Percentiles rank a stretch among this genome's conserved stretches.
These are phyloP conservation scores for Diaporthe humulicola DNA, from an alignment of 2,329 filamentous ascomycete species.

Conservation along the genomic window DNA sequence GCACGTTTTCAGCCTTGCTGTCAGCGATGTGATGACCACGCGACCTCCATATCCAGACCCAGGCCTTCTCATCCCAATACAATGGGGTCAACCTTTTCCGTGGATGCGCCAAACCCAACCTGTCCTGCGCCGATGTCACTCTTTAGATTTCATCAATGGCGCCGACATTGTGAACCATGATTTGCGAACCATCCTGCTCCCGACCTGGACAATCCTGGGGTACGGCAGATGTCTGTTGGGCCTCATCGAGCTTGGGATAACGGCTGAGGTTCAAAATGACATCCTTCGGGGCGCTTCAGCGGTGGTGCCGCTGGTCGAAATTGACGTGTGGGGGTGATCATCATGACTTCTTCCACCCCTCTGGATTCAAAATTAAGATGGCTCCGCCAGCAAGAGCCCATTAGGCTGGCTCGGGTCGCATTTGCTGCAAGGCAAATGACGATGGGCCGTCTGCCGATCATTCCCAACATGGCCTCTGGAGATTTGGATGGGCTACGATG, in stretches of 20 bases:
- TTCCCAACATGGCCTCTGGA: slow-evolving; percentile 29
- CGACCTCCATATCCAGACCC: slow-evolving; percentile 15
- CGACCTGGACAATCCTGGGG: background rate
- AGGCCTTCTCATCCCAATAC: background rate
- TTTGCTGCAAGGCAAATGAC: slow-evolving; percentile 29
- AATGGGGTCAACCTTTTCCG: background rate
- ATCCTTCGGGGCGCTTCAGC: background rate
- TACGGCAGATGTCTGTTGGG: background rate
- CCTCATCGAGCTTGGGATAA: background rate
- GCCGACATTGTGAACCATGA: slow-evolving; percentile 5
- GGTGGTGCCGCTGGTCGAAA: slow-evolving; percentile 30
- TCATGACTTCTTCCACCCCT: slow-evolving; percentile 1
- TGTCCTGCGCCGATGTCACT: background rate
- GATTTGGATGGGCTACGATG: slow-evolving; percentile 33
- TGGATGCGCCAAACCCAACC: background rate
- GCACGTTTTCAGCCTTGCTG: slow-evolving; percentile 32
- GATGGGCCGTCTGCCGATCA: slow-evolving; percentile 33
- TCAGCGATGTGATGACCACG: slow-evolving; percentile 23
- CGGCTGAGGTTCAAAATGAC: background rate
- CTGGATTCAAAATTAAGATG: background rate
- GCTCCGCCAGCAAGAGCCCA: slow-evolving; percentile 16
- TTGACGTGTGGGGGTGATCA: slow-evolving; percentile 28
- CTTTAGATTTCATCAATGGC: background rate
- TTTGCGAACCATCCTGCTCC: slow-evolving; percentile 4
- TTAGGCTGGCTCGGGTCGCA: slow-evolving; percentile 30